Percentiles rank a stretch among this genome's conserved stretches.
phyloP scores from a whole-genome alignment of 306 rosid species.

The Prunus mira region DNA sequence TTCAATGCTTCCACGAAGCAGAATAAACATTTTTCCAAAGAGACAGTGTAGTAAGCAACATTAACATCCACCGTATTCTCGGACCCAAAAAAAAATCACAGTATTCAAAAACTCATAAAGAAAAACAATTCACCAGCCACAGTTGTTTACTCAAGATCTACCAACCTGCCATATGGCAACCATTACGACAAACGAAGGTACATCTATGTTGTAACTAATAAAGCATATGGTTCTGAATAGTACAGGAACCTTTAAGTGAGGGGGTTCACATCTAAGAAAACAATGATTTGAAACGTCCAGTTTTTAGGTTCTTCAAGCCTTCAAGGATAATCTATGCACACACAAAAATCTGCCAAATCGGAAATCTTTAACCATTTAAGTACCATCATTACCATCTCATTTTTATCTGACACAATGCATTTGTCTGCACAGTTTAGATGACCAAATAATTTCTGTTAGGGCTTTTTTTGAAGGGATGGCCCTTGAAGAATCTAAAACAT shows the following conservation, averaged over 20 bases:
- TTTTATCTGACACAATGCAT: no score
- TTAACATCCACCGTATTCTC: not conserved
- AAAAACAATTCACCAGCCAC: not conserved
- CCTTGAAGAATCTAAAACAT: not conserved
- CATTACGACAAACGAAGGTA: no score
- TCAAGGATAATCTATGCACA: not conserved
- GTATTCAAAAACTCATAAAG: not conserved
- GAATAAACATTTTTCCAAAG: no score
- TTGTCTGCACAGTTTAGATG: not conserved
- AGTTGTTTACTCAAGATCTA: not conserved
- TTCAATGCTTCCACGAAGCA: not conserved
- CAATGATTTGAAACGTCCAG: not conserved
- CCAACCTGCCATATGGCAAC: not conserved
- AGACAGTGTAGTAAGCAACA: not conserved
- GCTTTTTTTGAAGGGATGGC: not conserved
- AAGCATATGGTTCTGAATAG: no score
- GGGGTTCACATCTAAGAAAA: not conserved
- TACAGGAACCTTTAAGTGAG: not conserved
- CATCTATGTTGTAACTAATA: no score
- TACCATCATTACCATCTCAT: not conserved
- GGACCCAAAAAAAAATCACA: no score
- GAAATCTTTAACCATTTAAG: not conserved
- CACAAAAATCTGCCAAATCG: not conserved
- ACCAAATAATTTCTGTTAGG: not conserved
- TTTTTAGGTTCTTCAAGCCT: not conserved